Conservation (phyloP, 495 filamentous ascomycete species). For the Zalerion maritima region DNA sequence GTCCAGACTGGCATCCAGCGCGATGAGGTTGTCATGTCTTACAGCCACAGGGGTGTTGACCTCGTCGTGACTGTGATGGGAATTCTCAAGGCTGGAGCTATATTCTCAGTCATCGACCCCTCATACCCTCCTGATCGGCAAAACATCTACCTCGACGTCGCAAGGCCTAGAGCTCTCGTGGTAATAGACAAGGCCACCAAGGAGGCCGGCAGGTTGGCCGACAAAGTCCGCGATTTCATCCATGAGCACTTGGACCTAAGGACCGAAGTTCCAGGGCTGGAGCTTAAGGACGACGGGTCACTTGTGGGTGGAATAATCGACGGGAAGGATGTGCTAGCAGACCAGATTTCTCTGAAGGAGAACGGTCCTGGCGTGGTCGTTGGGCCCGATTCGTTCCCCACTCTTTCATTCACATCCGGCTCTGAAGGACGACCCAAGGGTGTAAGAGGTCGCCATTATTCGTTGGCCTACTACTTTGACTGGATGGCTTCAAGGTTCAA, state of each 20-base stretch:
- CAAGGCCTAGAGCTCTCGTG: constrained; percentile 64
- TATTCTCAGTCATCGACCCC: constrained; percentile 76
- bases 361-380: constrained; percentile 58
- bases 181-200: constrained; percentile 65
- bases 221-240: constrained; percentile 59
- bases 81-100: constrained; percentile 47
- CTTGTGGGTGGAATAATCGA: constrained; percentile 52
- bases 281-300: constrained; percentile 57
- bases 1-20: constrained; percentile 54
- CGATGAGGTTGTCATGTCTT: constrained; percentile 91
- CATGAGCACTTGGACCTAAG: constrained; percentile 56
- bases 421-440: constrained; percentile 79
- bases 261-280: constrained; percentile 63
- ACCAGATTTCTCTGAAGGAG: constrained; percentile 34
- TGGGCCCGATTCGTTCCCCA: constrained; percentile 82
- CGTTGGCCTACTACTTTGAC: constrained; percentile 69
- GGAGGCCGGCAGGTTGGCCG: constrained; percentile 57
- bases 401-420: constrained; percentile 73
- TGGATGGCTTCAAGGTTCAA: constrained; percentile 86
- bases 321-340: constrained; percentile 51
- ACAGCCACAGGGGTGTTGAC: constrained; percentile 66
- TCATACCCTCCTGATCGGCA: constrained; percentile 79
- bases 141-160: constrained; percentile 81
- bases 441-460: constrained; percentile 79
- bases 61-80: constrained; percentile 53